These are phyloP conservation scores for Emmonsia crescens DNA, from an alignment of 2,329 filamentous ascomycete species.

Conservation along the genomic window DNA sequence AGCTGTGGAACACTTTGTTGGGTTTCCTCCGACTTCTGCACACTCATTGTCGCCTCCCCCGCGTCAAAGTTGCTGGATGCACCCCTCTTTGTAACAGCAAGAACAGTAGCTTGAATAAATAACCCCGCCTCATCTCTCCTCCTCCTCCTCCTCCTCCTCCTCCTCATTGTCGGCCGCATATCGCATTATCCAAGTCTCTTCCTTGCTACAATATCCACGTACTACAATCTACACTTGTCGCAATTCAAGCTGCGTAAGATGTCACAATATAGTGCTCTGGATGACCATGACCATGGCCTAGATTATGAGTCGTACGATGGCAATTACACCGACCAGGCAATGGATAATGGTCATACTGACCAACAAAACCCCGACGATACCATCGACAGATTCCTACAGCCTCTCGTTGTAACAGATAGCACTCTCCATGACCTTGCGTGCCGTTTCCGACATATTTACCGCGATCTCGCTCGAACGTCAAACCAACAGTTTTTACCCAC, in stretches of 20 bases:
- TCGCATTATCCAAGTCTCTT: neutral
- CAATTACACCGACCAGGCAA: slow-evolving; percentile 17
- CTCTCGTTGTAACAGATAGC: slow-evolving; percentile 31
- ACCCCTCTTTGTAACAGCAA: too few relatives aligned
- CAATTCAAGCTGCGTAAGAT: neutral
- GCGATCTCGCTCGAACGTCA: slow-evolving; percentile 34
- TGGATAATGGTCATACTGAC: slow-evolving; percentile 11
- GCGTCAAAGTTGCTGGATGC: neutral
- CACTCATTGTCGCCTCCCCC: neutral
- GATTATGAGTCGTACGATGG: slow-evolving; percentile 18
- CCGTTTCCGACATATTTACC: slow-evolving; percentile 36
- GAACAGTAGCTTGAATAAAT: too few relatives aligned
- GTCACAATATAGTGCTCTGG: slow-evolving; percentile 2
- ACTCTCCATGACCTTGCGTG: slow-evolving; percentile 36
- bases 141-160: neutral
- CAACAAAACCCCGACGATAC: slow-evolving; percentile 24
- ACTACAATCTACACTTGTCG: neutral
- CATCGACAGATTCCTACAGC: slow-evolving; percentile 32
- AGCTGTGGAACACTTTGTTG: neutral
- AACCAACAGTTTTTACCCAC: slow-evolving; percentile 39
- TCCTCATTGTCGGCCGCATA: neutral
- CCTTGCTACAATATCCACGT: neutral
- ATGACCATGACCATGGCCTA: slow-evolving; percentile 1
- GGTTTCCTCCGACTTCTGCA: neutral
- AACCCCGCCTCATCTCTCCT: neutral